phyloP scores from a whole-genome alignment of 2,329 filamentous ascomycete species.

The Pezicula neosporulosa region DNA sequence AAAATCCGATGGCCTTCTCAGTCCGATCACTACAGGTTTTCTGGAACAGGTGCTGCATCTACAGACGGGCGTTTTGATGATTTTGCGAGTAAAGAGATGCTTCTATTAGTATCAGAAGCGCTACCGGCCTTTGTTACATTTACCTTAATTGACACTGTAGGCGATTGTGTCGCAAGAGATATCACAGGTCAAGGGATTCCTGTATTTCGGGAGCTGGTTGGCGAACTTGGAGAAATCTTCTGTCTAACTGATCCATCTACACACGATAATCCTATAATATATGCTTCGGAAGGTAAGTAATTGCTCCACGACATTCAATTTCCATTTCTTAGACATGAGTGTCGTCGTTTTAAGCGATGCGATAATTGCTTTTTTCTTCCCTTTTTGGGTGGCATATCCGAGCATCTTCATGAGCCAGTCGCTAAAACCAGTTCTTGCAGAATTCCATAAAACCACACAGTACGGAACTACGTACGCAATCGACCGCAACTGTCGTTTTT shows the following conservation, averaged over 20 bases:
- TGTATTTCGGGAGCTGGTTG: conserved; percentile 62
- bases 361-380: not conserved
- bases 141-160: conserved; percentile 64
- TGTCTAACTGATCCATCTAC: conserved; percentile 70
- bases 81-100: conserved; percentile 16
- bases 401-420: not conserved
- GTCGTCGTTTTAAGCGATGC: no score
- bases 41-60: conserved; percentile 13
- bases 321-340: no score
- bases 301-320: no score
- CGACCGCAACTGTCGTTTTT: conserved; percentile 72
- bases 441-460: conserved; percentile 70
- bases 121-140: conserved; percentile 68
- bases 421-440: conserved; percentile 32
- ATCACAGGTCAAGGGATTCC: conserved; percentile 64
- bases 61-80: conserved; percentile 18
- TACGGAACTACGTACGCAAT: conserved; percentile 70
- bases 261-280: conserved; percentile 70
- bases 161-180: conserved; percentile 59
- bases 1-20: conserved; percentile 20
- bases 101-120: conserved; percentile 45
- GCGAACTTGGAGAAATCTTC: conserved; percentile 72
- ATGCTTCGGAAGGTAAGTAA: conserved; percentile 63
- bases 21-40: conserved; percentile 19
- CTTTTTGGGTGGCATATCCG: not conserved